Evolutionary conservation across 2,329 filamentous ascomycete genomes (phyloP).

Genomic region (Hypoxylon sp.): DNA sequence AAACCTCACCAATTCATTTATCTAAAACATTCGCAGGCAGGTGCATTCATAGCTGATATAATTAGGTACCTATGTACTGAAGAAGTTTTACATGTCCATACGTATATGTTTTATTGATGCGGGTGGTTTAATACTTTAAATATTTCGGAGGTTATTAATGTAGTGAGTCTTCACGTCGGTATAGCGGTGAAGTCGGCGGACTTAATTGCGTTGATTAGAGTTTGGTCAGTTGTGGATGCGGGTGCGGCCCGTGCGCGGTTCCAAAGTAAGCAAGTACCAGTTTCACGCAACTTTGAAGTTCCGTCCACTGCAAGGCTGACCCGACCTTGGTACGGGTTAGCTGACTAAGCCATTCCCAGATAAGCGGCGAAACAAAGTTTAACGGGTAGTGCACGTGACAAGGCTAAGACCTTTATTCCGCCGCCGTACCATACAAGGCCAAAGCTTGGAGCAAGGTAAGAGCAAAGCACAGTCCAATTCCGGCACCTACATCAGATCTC

Average conservation of each 20-base stretch:
- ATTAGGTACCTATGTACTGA: background rate
- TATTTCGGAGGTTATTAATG: background rate
- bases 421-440: constrained; percentile 20
- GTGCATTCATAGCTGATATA: background rate
- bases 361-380: background rate
- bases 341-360: background rate
- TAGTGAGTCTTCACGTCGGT: background rate
- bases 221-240: background rate
- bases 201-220: background rate
- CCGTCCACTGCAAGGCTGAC: background rate
- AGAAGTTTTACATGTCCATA: background rate
- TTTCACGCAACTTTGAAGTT: background rate
- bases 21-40: background rate
- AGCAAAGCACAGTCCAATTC: constrained; percentile 10
- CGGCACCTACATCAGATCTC: constrained; percentile 13
- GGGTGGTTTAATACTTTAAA: background rate
- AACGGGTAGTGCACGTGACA: background rate
- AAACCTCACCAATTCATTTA: background rate
- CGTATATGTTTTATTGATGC: background rate
- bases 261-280: background rate
- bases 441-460: constrained; percentile 25
- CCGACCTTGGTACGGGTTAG: background rate
- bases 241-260: background rate
- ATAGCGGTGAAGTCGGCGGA: no score
- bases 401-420: constrained; percentile 15